A percentile compares a stretch with the other conserved stretches of the same genome.
Evolutionary conservation across 129 eudicot species (phyloP).

Genomic region (Pittosporum tobira): DNA sequence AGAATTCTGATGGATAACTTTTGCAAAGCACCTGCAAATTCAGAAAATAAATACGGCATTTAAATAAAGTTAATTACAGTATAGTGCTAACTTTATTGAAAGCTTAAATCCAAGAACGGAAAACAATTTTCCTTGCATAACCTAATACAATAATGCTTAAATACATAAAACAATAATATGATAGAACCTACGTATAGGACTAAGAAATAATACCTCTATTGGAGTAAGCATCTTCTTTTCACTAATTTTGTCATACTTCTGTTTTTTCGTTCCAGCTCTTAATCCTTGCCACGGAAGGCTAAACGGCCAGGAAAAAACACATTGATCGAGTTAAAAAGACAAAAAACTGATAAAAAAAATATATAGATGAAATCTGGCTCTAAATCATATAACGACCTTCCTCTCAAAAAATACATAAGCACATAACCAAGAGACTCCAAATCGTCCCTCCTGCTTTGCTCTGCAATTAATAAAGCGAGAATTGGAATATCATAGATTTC

Average conservation of each 20-base stretch:
- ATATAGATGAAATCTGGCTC: background rate
- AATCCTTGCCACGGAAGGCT: slow-evolving; percentile 79
- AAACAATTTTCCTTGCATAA: too few species aligned
- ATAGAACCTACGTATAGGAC: background rate
- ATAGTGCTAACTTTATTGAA: too few species aligned
- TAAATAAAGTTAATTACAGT: too few species aligned
- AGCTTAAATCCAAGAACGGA: background rate
- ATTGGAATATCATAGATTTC: background rate
- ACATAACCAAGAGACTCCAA: slow-evolving; percentile 86
- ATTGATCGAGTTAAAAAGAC: slow-evolving; percentile 2
- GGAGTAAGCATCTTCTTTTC: slow-evolving; percentile 68
- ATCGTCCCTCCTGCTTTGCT: slow-evolving; percentile 90
- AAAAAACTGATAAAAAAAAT: background rate
- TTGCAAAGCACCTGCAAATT: slow-evolving; percentile 47
- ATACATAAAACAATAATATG: background rate
- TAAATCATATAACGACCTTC: slow-evolving; percentile 42
- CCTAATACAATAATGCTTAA: too few species aligned
- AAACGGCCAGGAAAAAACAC: slow-evolving; percentile 3
- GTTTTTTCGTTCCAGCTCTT: slow-evolving; percentile 65
- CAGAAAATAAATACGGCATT: background rate
- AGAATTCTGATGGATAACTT: slow-evolving; percentile 62
- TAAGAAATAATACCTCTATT: slow-evolving; percentile 34
- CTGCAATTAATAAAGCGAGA: slow-evolving; percentile 21
- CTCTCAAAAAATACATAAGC: slow-evolving; percentile 81
- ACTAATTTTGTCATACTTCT: slow-evolving; percentile 60